phyloP scores from a whole-genome alignment of 2,329 filamentous ascomycete species.

The Paracoccidioides brasiliensis region DNA sequence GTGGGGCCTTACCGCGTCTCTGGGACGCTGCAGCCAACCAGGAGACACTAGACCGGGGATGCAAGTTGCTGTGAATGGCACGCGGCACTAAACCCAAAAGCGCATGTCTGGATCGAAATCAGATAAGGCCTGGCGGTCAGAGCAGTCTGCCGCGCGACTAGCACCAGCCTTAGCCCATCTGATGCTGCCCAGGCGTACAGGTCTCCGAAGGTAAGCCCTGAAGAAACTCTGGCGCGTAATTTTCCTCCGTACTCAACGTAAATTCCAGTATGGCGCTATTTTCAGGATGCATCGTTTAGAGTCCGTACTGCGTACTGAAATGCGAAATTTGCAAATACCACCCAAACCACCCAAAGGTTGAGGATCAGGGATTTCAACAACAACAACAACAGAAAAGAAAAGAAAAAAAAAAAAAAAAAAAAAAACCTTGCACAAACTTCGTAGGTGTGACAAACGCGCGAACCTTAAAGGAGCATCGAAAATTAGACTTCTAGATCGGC shows the following conservation, averaged over 20 bases:
- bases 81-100: neutral
- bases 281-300: no score
- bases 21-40: slow-evolving; percentile 1
- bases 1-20: slow-evolving; percentile 1
- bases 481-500: neutral
- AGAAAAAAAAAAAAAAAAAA: neutral
- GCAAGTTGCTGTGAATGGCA: neutral
- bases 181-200: neutral
- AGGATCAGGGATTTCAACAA: neutral
- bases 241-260: neutral
- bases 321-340: no score
- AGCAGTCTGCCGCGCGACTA: slow-evolving; percentile 6
- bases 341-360: no score
- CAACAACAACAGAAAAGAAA: neutral
- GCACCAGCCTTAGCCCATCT: neutral
- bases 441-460: neutral
- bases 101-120: neutral
- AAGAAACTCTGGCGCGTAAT: neutral
- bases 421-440: neutral
- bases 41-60: neutral
- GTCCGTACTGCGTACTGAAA: no score
- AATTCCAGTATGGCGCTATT: no score
- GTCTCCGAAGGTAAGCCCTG: neutral
- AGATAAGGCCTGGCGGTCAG: neutral
- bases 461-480: neutral